These are phyloP conservation scores for Talaromyces sp. DNA, from an alignment of 2,329 filamentous ascomycete species.

Conservation along the genomic window DNA sequence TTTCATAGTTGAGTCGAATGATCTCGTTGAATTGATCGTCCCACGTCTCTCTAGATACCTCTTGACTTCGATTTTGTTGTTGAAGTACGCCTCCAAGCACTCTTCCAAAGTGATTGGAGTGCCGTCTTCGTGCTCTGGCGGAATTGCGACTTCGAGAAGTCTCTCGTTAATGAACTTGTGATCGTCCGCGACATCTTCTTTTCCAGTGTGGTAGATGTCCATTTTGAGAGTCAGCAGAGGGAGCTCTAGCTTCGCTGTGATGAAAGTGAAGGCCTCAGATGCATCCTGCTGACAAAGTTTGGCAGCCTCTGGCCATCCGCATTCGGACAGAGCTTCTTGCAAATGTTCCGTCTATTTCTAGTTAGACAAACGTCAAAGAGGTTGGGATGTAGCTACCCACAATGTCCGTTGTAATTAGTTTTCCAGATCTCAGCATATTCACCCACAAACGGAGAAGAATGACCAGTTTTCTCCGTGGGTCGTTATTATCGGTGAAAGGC, in stretches of 20 bases:
- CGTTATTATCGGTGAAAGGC: constrained; percentile 59
- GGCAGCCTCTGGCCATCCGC: constrained; percentile 81
- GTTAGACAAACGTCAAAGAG: neutral
- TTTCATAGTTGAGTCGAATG: constrained; percentile 34
- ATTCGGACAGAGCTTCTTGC: constrained; percentile 74
- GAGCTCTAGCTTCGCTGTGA: constrained; percentile 81
- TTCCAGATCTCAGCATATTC: constrained; percentile 80
- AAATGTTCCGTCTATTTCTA: constrained; percentile 67
- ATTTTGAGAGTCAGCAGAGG: constrained; percentile 87
- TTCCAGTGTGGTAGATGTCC: constrained; percentile 89
- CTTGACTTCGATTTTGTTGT: constrained; percentile 83
- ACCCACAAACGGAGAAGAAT: constrained; percentile 82
- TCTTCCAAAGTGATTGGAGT: constrained; percentile 76
- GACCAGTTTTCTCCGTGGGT: constrained; percentile 67
- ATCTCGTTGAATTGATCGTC: constrained; percentile 47
- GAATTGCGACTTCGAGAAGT: constrained; percentile 85
- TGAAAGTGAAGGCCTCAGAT: constrained; percentile 91
- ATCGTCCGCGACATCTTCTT: constrained; percentile 75
- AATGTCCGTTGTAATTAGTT: constrained; percentile 78
- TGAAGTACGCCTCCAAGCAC: constrained; percentile 91
- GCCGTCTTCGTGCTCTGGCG: constrained; percentile 61
- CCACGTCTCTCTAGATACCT: constrained; percentile 63
- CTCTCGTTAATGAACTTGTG: constrained; percentile 94
- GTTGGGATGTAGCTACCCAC: constrained; percentile 40
- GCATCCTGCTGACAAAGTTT: constrained; percentile 83